These are phyloP conservation scores for Trametes pubescens DNA, from an alignment of 1,284 basidiomycete species.

Conservation along the genomic window DNA sequence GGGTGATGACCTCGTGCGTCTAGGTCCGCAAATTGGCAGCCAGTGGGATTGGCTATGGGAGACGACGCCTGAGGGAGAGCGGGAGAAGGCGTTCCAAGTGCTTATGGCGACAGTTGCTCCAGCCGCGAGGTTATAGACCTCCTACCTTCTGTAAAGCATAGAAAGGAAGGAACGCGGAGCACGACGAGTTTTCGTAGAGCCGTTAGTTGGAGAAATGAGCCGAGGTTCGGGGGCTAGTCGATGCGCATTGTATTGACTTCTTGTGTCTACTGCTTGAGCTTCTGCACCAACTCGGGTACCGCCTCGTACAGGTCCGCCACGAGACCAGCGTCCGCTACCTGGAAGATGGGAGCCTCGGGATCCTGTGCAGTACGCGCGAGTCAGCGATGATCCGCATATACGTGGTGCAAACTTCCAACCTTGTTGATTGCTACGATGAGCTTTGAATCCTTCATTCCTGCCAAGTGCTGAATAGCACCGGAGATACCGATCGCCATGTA, in stretches of 20 bases:
- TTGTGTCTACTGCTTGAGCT: slow-evolving; percentile 61
- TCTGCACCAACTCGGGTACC: slow-evolving; percentile 88
- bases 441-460: slow-evolving; percentile 99
- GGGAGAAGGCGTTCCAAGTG: slow-evolving; percentile 26
- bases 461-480: slow-evolving; percentile 98
- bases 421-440: slow-evolving; percentile 99
- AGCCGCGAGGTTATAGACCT: slow-evolving; percentile 3
- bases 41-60: slow-evolving; percentile 42
- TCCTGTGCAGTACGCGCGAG: slow-evolving; percentile 61
- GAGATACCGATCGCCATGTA: slow-evolving; percentile 98
- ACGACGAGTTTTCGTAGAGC: background rate
- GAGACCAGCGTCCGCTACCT: slow-evolving; percentile 95
- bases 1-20: slow-evolving; percentile 28
- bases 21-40: slow-evolving; percentile 35
- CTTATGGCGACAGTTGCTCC: background rate
- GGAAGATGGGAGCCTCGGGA: slow-evolving; percentile 98
- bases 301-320: slow-evolving; percentile 92
- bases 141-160: background rate
- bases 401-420: slow-evolving; percentile 52
- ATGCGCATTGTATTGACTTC: background rate
- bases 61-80: slow-evolving; percentile 35
- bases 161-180: no score
- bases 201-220: background rate
- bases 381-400: background rate
- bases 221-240: background rate